Percentiles rank a stretch among this genome's conserved stretches.
Conservation (phyloP, 495 filamentous ascomycete genomes). For the Articulospora tetracladia region DNA sequence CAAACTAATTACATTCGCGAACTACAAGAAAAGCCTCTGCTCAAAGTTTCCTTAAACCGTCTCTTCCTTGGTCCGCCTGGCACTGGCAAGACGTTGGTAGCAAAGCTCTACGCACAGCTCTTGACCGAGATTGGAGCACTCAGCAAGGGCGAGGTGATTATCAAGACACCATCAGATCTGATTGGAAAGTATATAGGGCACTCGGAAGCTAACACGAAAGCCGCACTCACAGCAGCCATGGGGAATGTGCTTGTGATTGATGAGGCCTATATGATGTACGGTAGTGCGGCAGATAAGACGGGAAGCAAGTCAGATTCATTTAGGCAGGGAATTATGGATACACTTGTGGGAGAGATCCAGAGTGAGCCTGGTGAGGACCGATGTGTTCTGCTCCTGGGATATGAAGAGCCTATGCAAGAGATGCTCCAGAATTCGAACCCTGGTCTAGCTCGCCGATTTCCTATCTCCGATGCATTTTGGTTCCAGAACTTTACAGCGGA, state of each 20-base stretch:
- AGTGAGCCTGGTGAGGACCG: constrained; percentile 70
- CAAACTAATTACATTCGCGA: constrained; percentile 60
- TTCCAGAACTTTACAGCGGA: constrained; percentile 66
- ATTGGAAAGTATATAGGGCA: constrained; percentile 57
- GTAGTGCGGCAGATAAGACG: constrained; percentile 14
- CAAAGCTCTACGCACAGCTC: constrained; percentile 67
- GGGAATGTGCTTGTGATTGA: constrained; percentile 79
- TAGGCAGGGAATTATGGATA: constrained; percentile 65
- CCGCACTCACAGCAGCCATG: constrained; percentile 56
- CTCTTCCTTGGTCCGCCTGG: constrained; percentile 70
- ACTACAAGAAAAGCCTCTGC: constrained; percentile 48
- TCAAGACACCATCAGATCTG: constrained; percentile 73
- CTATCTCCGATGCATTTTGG: constrained; percentile 55
- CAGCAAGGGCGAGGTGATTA: constrained; percentile 60
- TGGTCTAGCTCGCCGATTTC: constrained; percentile 66
- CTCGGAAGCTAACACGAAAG: constrained; percentile 70
- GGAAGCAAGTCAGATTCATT: constrained; percentile 27
- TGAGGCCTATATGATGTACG: constrained; percentile 62
- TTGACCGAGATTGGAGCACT: constrained; percentile 57
- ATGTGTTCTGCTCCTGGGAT: constrained; percentile 74
- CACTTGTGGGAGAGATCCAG: constrained; percentile 79
- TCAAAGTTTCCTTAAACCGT: constrained; percentile 62
- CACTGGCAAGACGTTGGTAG: constrained; percentile 75
- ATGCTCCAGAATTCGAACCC: constrained; percentile 83
- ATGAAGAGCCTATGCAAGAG: constrained; percentile 65